Evolutionary conservation across 2,329 filamentous ascomycete species (phyloP).

Genomic region (Sarocladium brachiariae): DNA sequence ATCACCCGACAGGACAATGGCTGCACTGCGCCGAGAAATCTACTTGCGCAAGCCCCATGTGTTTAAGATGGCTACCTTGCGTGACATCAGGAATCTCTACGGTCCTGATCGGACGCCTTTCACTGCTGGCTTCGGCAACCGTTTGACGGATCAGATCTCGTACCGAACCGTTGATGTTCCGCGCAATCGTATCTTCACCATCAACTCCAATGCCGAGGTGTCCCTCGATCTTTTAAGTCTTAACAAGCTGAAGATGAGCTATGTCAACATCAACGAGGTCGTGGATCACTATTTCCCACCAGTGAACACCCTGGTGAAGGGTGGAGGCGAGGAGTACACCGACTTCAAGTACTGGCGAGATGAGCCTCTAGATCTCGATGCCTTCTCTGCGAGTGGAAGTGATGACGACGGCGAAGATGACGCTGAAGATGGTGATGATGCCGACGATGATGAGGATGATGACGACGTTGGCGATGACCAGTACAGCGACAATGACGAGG

Average conservation of each 20-base stretch:
- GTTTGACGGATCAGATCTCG: conserved; percentile 89
- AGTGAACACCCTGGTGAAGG: conserved; percentile 76
- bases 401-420: conserved; percentile 49
- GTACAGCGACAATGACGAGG: conserved; percentile 29
- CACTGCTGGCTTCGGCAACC: conserved; percentile 95
- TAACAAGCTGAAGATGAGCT: conserved; percentile 93
- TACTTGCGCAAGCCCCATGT: conserved; percentile 96
- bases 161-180: conserved; percentile 96
- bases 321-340: conserved; percentile 89
- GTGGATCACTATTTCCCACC: conserved; percentile 98
- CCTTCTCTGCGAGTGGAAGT: conserved; percentile 79
- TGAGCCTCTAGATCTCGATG: conserved; percentile 71
- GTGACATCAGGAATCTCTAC: conserved; percentile 89
- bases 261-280: conserved; percentile 93
- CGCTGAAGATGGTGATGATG: conserved; percentile 45
- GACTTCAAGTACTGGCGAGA: conserved; percentile 98
- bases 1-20: conserved; percentile 90
- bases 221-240: conserved; percentile 82
- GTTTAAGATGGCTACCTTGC: conserved; percentile 98
- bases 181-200: conserved; percentile 90
- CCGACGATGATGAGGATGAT: conserved; percentile 39
- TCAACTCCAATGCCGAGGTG: conserved; percentile 96
- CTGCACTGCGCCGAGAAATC: conserved; percentile 82
- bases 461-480: conserved; percentile 38
- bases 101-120: conserved; percentile 73